Base-by-base conservation (phyloP, 2,329 filamentous ascomycete genomes). In the Cadophora sp. region DNA sequence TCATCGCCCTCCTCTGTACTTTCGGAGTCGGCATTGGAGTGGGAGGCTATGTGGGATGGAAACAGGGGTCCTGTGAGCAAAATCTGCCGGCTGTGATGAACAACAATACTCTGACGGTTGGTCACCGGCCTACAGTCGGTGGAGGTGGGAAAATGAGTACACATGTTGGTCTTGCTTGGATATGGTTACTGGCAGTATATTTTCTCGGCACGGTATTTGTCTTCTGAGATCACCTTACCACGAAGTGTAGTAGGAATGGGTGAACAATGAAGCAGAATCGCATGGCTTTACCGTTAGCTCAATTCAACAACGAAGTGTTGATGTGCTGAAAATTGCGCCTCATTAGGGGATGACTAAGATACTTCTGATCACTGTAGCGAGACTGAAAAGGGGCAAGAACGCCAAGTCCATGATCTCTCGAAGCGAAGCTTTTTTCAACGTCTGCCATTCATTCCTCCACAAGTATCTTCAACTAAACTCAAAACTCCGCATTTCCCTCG, bases 391-490 rank as follows among this genome's bases (percentile, higher is more conserved):
- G 34, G 31, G 12, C n/a, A 40, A 22, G 34, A 59, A 59, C n/a
- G 55, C 31, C 55, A 37, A 59, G 55, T 59, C 22, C 26, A 16
- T 16, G 16, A 26, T n/a, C 12, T 37, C 55, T 37, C 7, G 6
- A 59, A 40, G 31, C 31, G 55, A 59, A 59, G 34, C 31, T 40
- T 59, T 40, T 58, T 24, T 11, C n/a, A 40, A 59, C 55, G 55
- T 59, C 55, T 9, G n/a, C 9, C 26, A 6, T 19, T 24, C n/a
- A 40, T 26, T 34, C 19, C 22, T 9, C 16, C n/a, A 24, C n/a
- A 59, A 26, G 0, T 40, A 1, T 22, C 4, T 14, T 40, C n/a
- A n/a, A 22, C 1, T 8, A 6, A 16, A 22, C 43, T n/a, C 22
- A n/a, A 22, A 22, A 48, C 19, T n/a, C 22, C 3, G 22, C 43